A percentile compares a stretch with the other conserved stretches of the same genome.
Evolutionary conservation across 1,284 basidiomycete genomes (phyloP).

Genomic region (Ceratobasidium sp.): DNA sequence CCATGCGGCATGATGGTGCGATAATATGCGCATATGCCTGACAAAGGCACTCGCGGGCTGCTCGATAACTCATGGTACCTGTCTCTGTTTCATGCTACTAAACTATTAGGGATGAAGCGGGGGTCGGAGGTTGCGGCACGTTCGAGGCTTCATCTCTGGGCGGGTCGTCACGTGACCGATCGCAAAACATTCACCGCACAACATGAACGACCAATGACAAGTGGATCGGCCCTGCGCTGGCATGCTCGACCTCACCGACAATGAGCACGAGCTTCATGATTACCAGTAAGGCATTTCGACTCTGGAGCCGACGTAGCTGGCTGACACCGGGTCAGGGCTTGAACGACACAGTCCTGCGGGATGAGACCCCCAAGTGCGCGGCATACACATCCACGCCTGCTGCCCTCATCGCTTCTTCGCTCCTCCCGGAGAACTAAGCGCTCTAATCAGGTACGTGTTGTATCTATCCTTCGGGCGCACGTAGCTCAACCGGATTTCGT

Average conservation of each 20-base stretch:
- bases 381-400: constrained; percentile 99
- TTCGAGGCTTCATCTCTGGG: too few relatives aligned
- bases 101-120: too few relatives aligned
- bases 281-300: constrained; percentile 87
- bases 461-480: background rate
- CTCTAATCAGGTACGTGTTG: constrained; percentile 88
- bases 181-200: too few relatives aligned
- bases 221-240: constrained; percentile 90
- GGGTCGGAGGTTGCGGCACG: too few relatives aligned
- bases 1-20: too few relatives aligned
- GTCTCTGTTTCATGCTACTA: too few relatives aligned
- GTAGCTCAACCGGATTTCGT: constrained; percentile 47
- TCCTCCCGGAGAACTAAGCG: constrained; percentile 94
- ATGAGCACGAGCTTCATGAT: constrained; percentile 96
- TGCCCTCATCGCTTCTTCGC: constrained; percentile 97
- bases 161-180: too few relatives aligned
- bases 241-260: constrained; percentile 83
- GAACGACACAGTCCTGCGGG: constrained; percentile 82
- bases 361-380: constrained; percentile 87
- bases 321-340: constrained; percentile 69
- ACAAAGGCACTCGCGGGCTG: too few relatives aligned
- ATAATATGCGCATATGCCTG: too few relatives aligned
- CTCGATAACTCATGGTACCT: too few relatives aligned
- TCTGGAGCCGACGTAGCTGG: constrained; percentile 19
- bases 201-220: constrained; percentile 94